Base-by-base conservation (phyloP, 2,329 filamentous ascomycete species). In the Pseudocercospora macadamiae region DNA sequence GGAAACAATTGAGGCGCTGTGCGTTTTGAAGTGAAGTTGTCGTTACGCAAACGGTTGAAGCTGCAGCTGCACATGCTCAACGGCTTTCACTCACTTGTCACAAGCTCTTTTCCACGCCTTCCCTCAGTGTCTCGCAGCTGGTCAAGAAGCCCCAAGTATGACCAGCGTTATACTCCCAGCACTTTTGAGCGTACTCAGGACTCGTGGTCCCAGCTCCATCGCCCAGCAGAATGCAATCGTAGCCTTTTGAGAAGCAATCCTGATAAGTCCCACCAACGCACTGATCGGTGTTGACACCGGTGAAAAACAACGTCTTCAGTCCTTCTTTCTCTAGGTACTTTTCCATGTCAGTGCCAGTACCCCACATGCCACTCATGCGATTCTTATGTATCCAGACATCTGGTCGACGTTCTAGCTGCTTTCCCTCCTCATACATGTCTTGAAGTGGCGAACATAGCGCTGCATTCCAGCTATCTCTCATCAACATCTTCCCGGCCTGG, bases 211-310 rank as follows among this genome's bases (percentile, higher is more conserved):
- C 83, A 48, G 79, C 80, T 28, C 79, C 82, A 66, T 86, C 83
- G n/a, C 76, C 77, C 12, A 86, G 64, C 65, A 86, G 67, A 19
- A 86, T 71, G 63, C 80, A 83, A 66, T 85, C 82, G 44, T 66
- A 85, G 0, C 84, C 83, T 60, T 77, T 78, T 63, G 77, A 80
- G 64, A 82, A 83, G 2, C 80, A 82, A 72, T 87, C 83, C 49
- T 77, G 74, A 58, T 86, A 71, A 12, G 82, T 85, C 1, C 82
- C 82, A 19, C 80, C 75, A 6, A 87, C 83, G 66, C 84, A 86
- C 67, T 86, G 83, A 70, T 87, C 83, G 2, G 83, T 85, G 66
- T 87, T 86, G 10, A 86, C 83, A 0, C 84, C 84, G 1, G 81
- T 73, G 62, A 86, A 85, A 18, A 87, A 66, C 44, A 86, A 67